Conservation (phyloP, 768 basidiomycete genomes). For the Xerocomus potaroensis region DNA sequence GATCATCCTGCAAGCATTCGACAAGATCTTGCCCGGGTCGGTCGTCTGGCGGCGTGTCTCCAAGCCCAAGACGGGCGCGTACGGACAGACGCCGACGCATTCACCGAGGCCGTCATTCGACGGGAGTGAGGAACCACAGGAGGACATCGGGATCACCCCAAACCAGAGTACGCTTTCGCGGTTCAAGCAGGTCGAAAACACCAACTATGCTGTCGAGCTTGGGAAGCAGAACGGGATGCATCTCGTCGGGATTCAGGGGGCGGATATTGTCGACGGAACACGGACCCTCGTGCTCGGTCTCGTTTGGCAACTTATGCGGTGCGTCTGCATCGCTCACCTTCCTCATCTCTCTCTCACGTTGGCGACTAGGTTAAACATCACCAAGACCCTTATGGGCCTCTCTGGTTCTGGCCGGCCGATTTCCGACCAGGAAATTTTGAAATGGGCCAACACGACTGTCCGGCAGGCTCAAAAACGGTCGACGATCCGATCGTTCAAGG, state of each 20-base stretch:
- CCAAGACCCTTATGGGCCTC: slow-evolving; percentile 79
- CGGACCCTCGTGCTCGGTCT: slow-evolving; percentile 92
- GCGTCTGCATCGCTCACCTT: too few species aligned
- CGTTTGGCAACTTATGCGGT: slow-evolving; percentile 98
- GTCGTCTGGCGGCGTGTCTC: slow-evolving; percentile 96
- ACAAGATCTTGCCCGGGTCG: slow-evolving; percentile 88
- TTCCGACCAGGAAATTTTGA: slow-evolving; percentile 89
- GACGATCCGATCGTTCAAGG: slow-evolving; percentile 90
- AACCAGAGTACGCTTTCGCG: slow-evolving; percentile 83
- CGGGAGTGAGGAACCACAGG: slow-evolving; percentile 53
- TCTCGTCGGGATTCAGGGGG: slow-evolving; percentile 95
- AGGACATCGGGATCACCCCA: slow-evolving; percentile 77
- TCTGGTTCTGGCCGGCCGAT: slow-evolving; percentile 73
- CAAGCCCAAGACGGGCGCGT: slow-evolving; percentile 65
- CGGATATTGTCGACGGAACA: slow-evolving; percentile 93
- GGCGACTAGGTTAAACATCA: slow-evolving; percentile 83
- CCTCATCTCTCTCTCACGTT: too few species aligned
- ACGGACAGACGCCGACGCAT: slow-evolving; percentile 8
- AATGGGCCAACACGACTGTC: slow-evolving; percentile 92
- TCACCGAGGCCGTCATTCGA: slow-evolving; percentile 34
- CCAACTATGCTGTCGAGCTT: slow-evolving; percentile 92
- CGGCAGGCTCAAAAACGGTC: slow-evolving; percentile 59
- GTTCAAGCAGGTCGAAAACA: slow-evolving; percentile 98
- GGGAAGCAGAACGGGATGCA: slow-evolving; percentile 92
- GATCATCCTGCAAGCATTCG: slow-evolving; percentile 91